Percentiles rank a stretch among this genome's conserved stretches.
These are phyloP conservation scores for Cladophialophora carrionii DNA, from an alignment of 2,329 filamentous ascomycete species.

Conservation along the genomic window DNA sequence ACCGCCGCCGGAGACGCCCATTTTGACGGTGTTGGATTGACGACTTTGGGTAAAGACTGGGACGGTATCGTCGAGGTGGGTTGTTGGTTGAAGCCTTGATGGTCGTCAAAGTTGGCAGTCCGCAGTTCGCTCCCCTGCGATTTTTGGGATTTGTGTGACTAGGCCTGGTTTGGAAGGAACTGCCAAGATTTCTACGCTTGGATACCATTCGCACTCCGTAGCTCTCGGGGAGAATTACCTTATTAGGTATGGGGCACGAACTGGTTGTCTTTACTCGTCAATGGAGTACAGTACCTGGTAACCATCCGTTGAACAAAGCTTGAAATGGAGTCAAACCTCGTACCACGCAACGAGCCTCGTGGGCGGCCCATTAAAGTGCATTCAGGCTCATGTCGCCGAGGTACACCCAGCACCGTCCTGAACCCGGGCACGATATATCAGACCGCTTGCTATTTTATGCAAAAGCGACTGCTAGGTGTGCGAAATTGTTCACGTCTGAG, in stretches of 20 bases:
- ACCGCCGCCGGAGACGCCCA: conserved; percentile 79
- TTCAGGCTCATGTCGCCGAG: background rate
- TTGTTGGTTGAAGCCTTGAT: conserved; percentile 45
- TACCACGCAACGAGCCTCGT: background rate
- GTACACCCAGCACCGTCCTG: background rate
- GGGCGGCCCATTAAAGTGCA: too few relatives aligned
- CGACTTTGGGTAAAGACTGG: conserved; percentile 23
- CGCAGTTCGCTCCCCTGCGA: conserved; percentile 18
- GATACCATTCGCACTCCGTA: conserved; percentile 1
- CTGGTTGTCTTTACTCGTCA: background rate
- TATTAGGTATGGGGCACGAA: background rate
- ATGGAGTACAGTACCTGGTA: too few relatives aligned
- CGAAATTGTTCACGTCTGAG: background rate
- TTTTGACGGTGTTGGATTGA: conserved; percentile 61
- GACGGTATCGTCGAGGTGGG: conserved; percentile 49
- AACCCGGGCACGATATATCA: background rate
- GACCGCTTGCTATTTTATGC: background rate
- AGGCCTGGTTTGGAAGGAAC: conserved; percentile 10
- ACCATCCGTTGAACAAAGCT: background rate
- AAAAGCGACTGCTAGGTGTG: background rate
- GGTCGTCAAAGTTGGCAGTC: conserved; percentile 31
- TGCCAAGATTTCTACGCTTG: conserved; percentile 30
- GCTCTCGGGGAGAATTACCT: background rate
- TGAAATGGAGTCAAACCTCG: background rate
- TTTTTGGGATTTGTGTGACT: conserved; percentile 34